phyloP scores from a whole-genome alignment of 1,139 yeast species.

The Debaryomyces sp. region DNA sequence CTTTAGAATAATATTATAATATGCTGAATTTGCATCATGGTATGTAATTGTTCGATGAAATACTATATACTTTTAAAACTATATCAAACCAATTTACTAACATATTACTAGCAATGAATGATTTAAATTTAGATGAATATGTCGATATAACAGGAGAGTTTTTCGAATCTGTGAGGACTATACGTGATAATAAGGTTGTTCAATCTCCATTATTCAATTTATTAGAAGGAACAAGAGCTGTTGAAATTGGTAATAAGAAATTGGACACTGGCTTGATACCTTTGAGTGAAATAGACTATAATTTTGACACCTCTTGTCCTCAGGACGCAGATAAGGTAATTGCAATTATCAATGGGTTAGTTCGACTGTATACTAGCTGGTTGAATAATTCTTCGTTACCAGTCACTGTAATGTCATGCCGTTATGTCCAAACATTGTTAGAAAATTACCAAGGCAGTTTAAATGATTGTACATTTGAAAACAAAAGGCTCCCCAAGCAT shows the following conservation, averaged over 20 bases:
- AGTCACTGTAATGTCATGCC: slow-evolving; percentile 64
- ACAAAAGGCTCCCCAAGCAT: slow-evolving; percentile 17
- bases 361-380: slow-evolving; percentile 59
- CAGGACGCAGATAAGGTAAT: slow-evolving; percentile 40
- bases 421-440: slow-evolving; percentile 62
- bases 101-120: slow-evolving; percentile 1
- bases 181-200: slow-evolving; percentile 47
- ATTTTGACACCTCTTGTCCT: slow-evolving; percentile 38
- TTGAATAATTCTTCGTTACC: slow-evolving; percentile 62
- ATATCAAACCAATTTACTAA: not conserved
- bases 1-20: not conserved
- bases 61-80: not conserved
- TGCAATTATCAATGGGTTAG: slow-evolving; percentile 48
- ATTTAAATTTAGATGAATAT: slow-evolving; percentile 18
- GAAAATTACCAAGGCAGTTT: slow-evolving; percentile 33
- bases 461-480: slow-evolving; percentile 23
- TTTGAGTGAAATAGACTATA: slow-evolving; percentile 40
- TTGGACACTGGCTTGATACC: slow-evolving; percentile 64
- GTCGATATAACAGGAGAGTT: slow-evolving; percentile 51
- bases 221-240: slow-evolving; percentile 74
- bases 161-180: slow-evolving; percentile 29
- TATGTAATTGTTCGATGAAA: not conserved
- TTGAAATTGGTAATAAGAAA: slow-evolving; percentile 63
- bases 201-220: slow-evolving; percentile 58
- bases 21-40: slow-evolving; percentile 6